Percentiles rank a stretch among this genome's conserved stretches.
These are phyloP conservation scores for Neurospora pannonica DNA, from an alignment of 495 filamentous ascomycete species.

Conservation along the genomic window DNA sequence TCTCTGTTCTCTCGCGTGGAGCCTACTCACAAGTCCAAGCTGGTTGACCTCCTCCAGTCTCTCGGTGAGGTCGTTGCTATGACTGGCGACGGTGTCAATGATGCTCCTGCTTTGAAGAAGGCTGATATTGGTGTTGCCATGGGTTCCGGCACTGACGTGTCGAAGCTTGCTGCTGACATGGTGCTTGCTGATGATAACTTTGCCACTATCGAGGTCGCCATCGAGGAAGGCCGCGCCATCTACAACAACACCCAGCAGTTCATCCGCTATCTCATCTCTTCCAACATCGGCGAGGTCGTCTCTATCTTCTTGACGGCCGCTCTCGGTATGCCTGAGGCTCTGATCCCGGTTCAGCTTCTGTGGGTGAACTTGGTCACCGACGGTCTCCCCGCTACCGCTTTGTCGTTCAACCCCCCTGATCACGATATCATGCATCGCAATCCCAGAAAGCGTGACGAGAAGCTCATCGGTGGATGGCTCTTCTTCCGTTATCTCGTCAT, in stretches of 20 bases:
- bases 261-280: slow-evolving; percentile 97
- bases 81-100: slow-evolving; percentile 99
- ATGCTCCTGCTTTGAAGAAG: slow-evolving; percentile 97
- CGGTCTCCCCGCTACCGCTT: slow-evolving; percentile 88
- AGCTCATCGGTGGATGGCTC: slow-evolving; percentile 86
- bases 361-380: slow-evolving; percentile 99
- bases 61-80: slow-evolving; percentile 94
- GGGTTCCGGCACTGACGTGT: slow-evolving; percentile 96
- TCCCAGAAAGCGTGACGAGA: slow-evolving; percentile 84
- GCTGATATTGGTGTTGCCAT: slow-evolving; percentile 98
- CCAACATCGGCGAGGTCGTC: slow-evolving; percentile 98
- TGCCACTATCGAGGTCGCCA: slow-evolving; percentile 89
- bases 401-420: slow-evolving; percentile 96
- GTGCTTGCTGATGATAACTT: slow-evolving; percentile 98
- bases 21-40: slow-evolving; percentile 86
- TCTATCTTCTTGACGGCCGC: slow-evolving; percentile 99
- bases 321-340: slow-evolving; percentile 92
- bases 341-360: slow-evolving; percentile 93
- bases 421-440: slow-evolving; percentile 93
- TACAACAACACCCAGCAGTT: slow-evolving; percentile 99
- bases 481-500: slow-evolving; percentile 98
- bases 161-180: slow-evolving; percentile 96
- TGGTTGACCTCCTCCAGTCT: slow-evolving; percentile 93
- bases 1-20: slow-evolving; percentile 97
- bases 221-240: slow-evolving; percentile 95